Conservation (phyloP, 208 protist genomes). For the Leishmania lainsoni region DNA sequence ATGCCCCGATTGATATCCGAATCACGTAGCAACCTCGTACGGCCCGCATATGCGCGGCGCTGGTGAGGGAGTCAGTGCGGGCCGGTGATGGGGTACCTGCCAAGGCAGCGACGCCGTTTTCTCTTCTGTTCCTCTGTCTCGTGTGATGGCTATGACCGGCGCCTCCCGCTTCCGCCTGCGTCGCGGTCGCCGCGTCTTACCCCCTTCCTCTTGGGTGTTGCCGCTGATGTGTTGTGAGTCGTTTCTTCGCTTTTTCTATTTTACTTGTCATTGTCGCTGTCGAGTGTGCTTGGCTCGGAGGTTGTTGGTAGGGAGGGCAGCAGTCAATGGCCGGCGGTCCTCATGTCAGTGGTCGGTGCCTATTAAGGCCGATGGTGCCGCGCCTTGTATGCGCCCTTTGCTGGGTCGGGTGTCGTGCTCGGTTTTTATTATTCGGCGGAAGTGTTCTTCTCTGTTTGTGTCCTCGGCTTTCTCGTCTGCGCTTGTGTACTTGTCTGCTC, state of each 20-base stretch:
- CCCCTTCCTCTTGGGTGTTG: too few relatives aligned
- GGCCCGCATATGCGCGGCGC: not conserved
- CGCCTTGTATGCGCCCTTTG: too few relatives aligned
- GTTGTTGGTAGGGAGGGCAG: too few relatives aligned
- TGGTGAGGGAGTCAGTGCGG: not conserved
- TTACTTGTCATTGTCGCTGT: not conserved
- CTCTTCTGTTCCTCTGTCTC: not conserved
- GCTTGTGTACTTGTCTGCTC: not conserved
- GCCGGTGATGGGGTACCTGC: not conserved
- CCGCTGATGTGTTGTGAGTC: not conserved
- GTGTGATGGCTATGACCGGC: not conserved
- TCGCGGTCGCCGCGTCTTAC: too few relatives aligned
- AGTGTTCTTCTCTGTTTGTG: too few relatives aligned
- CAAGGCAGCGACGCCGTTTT: not conserved
- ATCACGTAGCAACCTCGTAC: not conserved
- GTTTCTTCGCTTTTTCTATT: not conserved
- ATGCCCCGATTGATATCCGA: conserved; percentile 11
- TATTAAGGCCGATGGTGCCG: too few relatives aligned
- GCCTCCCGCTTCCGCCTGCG: too few relatives aligned
- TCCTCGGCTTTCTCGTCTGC: not conserved
- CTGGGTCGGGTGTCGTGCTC: too few relatives aligned
- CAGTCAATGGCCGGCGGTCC: too few relatives aligned
- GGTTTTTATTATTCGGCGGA: too few relatives aligned
- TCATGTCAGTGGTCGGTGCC: too few relatives aligned
- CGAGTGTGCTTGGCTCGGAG: not conserved